These are phyloP conservation scores for Heliamphora exappendiculata DNA, from an alignment of 148 eudicot species.

Conservation along the genomic window DNA sequence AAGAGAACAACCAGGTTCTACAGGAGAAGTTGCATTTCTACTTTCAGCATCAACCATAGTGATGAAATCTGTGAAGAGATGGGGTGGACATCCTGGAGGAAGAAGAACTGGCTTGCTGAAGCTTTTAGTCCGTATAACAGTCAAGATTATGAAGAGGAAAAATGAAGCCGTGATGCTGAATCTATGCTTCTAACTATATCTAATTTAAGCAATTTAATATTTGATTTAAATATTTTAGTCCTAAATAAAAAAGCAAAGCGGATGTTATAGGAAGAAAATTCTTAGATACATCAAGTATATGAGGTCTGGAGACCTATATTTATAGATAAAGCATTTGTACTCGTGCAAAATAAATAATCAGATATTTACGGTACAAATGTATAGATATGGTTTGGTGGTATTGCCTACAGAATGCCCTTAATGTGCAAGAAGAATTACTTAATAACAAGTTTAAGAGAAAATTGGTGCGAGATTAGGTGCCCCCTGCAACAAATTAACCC, in stretches of 20 bases:
- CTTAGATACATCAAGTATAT: not conserved
- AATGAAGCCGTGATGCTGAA: not conserved
- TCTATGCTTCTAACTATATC: not conserved
- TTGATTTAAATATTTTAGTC: not conserved
- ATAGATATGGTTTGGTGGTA: not conserved
- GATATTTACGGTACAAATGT: not conserved
- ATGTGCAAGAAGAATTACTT: not conserved
- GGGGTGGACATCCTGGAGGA: conserved; percentile 90
- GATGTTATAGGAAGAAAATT: not conserved
- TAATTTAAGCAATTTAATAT: not conserved
- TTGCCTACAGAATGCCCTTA: not conserved
- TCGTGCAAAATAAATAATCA: not conserved
- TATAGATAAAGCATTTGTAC: not conserved
- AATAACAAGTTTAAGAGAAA: too few relatives aligned
- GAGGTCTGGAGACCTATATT: not conserved
- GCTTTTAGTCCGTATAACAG: conserved; percentile 86
- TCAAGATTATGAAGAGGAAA: conserved; percentile 47
- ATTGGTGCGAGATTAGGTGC: not conserved
- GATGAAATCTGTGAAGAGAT: conserved; percentile 84
- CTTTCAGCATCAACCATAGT: conserved; percentile 76
- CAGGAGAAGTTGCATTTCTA: conserved; percentile 86
- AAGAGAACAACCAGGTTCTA: conserved; percentile 71
- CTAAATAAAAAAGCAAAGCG: not conserved
- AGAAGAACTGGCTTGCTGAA: conserved; percentile 65
- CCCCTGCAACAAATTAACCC: not conserved